Conservation (phyloP, 2,329 filamentous ascomycete species). For the Cladosporium halotolerans region DNA sequence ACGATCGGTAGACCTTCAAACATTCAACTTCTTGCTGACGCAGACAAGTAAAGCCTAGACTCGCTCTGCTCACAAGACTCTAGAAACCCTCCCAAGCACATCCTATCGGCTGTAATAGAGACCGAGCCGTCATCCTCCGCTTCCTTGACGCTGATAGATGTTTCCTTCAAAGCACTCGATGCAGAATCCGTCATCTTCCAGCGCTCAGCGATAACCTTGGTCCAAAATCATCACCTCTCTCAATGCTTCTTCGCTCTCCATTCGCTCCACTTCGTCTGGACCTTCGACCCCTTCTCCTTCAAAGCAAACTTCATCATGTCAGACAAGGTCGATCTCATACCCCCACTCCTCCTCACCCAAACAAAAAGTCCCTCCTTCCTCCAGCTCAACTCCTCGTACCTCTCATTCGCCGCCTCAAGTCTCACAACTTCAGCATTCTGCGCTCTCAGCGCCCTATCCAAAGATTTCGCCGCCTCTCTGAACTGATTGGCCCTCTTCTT, state of each 20-base stretch:
- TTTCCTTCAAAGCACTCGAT: too few relatives aligned
- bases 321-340: background rate
- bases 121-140: too few relatives aligned
- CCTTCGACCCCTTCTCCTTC: background rate
- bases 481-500: background rate
- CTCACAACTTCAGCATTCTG: background rate
- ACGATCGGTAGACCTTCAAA: too few relatives aligned
- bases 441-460: background rate
- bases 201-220: too few relatives aligned
- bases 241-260: background rate
- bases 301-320: background rate
- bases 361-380: background rate
- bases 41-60: too few relatives aligned
- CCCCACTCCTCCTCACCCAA: background rate
- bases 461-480: background rate
- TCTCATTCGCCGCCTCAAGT: background rate
- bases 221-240: background rate
- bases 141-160: too few relatives aligned
- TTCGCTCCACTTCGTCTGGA: background rate
- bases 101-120: too few relatives aligned
- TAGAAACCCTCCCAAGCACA: too few relatives aligned
- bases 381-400: background rate
- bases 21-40: too few relatives aligned
- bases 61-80: too few relatives aligned
- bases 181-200: too few relatives aligned